A percentile compares a stretch with the other conserved stretches of the same genome.
phyloP scores from a whole-genome alignment of 2,329 filamentous ascomycete genomes.

The Nothopassalora personata region DNA sequence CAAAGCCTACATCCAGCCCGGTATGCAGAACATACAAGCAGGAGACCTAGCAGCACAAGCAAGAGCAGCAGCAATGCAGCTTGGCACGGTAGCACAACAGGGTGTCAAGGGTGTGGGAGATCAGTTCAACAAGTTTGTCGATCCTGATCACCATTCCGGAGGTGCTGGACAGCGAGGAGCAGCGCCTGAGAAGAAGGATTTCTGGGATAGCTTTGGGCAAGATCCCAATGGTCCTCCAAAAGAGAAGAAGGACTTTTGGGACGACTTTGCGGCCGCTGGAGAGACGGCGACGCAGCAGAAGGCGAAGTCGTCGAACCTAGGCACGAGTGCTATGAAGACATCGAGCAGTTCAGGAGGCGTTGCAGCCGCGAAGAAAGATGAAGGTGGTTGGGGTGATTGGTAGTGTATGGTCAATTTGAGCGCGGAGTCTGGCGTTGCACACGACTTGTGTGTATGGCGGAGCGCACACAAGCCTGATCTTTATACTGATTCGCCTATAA shows the following conservation, averaged over 20 bases:
- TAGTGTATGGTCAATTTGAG: constrained; percentile 20
- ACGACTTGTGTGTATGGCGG: not conserved
- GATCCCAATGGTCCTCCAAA: constrained; percentile 48
- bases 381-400: constrained; percentile 55
- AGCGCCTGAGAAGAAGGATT: constrained; percentile 67
- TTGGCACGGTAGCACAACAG: constrained; percentile 55
- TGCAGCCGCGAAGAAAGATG: constrained; percentile 41
- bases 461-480: no score
- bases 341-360: constrained; percentile 24
- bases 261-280: constrained; percentile 40
- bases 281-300: constrained; percentile 29
- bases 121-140: constrained; percentile 79
- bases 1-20: constrained; percentile 86
- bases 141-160: constrained; percentile 38
- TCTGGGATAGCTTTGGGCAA: constrained; percentile 87
- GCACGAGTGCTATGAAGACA: constrained; percentile 61
- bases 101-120: constrained; percentile 72
- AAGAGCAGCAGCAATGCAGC: constrained; percentile 48
- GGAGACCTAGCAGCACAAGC: constrained; percentile 53
- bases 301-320: constrained; percentile 47
- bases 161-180: constrained; percentile 1
- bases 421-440: constrained; percentile 17
- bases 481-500: no score
- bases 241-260: constrained; percentile 52
- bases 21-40: constrained; percentile 70